These are phyloP conservation scores for Tylopilus subfusipes DNA, from an alignment of 768 basidiomycete species.

Conservation along the genomic window DNA sequence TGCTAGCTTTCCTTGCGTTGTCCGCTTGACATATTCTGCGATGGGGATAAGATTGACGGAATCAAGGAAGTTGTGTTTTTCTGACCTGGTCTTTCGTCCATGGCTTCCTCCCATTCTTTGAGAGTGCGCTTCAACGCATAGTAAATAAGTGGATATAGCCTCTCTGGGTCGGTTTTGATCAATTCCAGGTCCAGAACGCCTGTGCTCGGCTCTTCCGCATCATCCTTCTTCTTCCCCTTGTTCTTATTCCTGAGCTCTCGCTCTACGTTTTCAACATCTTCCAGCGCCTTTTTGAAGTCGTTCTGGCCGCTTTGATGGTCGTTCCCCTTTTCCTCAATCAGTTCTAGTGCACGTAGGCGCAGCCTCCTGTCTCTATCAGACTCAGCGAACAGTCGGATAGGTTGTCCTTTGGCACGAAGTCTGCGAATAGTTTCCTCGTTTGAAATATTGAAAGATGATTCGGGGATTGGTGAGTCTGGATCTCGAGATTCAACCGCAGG, in stretches of 20 bases:
- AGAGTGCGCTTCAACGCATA: constrained; percentile 89
- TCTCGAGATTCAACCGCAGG: constrained; percentile 34
- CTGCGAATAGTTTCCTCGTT: constrained; percentile 90
- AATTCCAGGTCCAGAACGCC: constrained; percentile 75
- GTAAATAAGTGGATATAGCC: constrained; percentile 95
- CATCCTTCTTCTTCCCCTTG: constrained; percentile 58
- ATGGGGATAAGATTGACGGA: not conserved
- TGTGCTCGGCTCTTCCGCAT: constrained; percentile 44
- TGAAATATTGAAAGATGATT: constrained; percentile 75
- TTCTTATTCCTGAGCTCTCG: constrained; percentile 58
- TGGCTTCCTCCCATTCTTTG: constrained; percentile 95
- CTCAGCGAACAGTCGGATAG: constrained; percentile 92
- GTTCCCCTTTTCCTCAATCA: constrained; percentile 87
- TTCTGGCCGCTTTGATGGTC: constrained; percentile 85
- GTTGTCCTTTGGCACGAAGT: constrained; percentile 87
- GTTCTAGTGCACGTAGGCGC: constrained; percentile 86
- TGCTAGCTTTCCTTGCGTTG: constrained; percentile 89
- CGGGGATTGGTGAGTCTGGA: constrained; percentile 37
- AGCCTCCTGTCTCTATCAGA: constrained; percentile 90
- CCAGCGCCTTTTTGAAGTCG: constrained; percentile 88
- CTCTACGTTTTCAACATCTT: constrained; percentile 82
- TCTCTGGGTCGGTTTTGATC: constrained; percentile 89
- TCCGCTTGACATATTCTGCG: constrained; percentile 78
- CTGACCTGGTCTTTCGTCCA: constrained; percentile 90
- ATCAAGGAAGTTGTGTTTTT: not conserved